Conservation (phyloP, 352 stramenopile genomes). For the Elongisporangium anandrum region DNA sequence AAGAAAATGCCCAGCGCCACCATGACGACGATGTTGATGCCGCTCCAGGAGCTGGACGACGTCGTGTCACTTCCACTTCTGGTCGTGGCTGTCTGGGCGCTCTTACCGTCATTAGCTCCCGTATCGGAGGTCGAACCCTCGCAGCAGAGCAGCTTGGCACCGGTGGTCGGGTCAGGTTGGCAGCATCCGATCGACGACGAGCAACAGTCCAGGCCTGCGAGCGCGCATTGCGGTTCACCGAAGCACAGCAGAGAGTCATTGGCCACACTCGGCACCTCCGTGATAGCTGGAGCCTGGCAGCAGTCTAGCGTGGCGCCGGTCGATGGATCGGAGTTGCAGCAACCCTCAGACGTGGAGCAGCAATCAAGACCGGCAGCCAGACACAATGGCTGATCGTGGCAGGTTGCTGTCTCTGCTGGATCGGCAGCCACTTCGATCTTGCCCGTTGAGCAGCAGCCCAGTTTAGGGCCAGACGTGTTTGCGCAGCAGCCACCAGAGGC, state of each 20-base stretch:
- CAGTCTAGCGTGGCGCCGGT: conserved; percentile 31
- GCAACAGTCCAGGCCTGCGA: conserved; percentile 30
- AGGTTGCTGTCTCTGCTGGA: conserved; percentile 12
- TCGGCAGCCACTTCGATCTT: conserved; percentile 1
- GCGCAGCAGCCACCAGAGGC: conserved; percentile 40
- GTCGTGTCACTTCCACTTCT: conserved; percentile 12
- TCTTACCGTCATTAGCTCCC: conserved; percentile 1
- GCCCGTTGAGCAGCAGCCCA: conserved; percentile 37
- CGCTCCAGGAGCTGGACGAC: conserved; percentile 5
- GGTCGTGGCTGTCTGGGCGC: conserved; percentile 10
- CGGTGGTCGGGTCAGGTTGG: conserved; percentile 20
- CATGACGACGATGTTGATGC: conserved; percentile 32
- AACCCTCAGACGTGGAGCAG: conserved; percentile 32
- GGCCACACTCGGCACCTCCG: background rate
- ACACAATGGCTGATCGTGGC: conserved; percentile 36
- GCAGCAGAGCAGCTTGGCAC: conserved; percentile 25
- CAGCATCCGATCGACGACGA: conserved; percentile 26
- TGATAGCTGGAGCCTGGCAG: conserved; percentile 17
- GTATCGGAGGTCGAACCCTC: conserved; percentile 1
- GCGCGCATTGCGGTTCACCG: conserved; percentile 26
- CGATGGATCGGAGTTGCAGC: conserved; percentile 30
- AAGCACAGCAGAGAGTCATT: conserved; percentile 17
- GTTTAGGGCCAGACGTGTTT: conserved; percentile 13
- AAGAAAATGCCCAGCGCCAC: conserved; percentile 31
- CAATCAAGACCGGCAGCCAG: conserved; percentile 38